These are phyloP conservation scores for Aspergillus bombycis DNA, from an alignment of 2,329 filamentous ascomycete genomes.

Conservation along the genomic window DNA sequence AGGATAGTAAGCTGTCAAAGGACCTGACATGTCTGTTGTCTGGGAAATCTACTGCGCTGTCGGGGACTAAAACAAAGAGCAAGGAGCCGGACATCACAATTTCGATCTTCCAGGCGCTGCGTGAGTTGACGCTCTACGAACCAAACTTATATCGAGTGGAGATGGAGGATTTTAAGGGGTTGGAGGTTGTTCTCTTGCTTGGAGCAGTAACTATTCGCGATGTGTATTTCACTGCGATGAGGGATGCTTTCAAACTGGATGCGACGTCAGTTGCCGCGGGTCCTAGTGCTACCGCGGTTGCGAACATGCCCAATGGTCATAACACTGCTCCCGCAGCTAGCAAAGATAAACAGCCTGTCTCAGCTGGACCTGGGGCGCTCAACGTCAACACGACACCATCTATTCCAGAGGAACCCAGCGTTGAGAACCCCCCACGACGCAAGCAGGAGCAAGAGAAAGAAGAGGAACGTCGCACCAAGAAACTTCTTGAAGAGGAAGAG, in stretches of 20 bases:
- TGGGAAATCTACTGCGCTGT: constrained; percentile 68
- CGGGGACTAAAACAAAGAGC: constrained; percentile 70
- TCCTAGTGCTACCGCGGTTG: constrained; percentile 26
- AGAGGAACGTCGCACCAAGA: constrained; percentile 55
- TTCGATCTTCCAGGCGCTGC: constrained; percentile 77
- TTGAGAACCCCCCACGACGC: constrained; percentile 18
- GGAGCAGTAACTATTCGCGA: constrained; percentile 64
- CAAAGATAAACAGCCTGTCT: background rate
- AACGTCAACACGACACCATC: background rate
- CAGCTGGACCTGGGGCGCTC: constrained; percentile 7
- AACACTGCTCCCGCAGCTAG: background rate
- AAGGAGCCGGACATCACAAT: constrained; percentile 95
- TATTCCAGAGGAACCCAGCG: constrained; percentile 15
- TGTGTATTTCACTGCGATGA: constrained; percentile 64
- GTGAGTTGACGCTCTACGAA: constrained; percentile 87
- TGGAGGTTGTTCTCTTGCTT: constrained; percentile 77
- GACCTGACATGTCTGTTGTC: constrained; percentile 88
- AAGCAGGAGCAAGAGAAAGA: constrained; percentile 51
- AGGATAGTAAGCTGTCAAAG: constrained; percentile 81
- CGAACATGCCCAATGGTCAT: background rate
- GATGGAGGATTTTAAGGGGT: constrained; percentile 88
- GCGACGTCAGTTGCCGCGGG: constrained; percentile 10
- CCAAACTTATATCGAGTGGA: constrained; percentile 89
- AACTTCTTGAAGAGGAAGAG: constrained; percentile 57
- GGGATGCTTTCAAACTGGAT: constrained; percentile 76